Evolutionary conservation across 495 filamentous ascomycete species (phyloP).

Genomic region (Aspergillus heteromorphus): DNA sequence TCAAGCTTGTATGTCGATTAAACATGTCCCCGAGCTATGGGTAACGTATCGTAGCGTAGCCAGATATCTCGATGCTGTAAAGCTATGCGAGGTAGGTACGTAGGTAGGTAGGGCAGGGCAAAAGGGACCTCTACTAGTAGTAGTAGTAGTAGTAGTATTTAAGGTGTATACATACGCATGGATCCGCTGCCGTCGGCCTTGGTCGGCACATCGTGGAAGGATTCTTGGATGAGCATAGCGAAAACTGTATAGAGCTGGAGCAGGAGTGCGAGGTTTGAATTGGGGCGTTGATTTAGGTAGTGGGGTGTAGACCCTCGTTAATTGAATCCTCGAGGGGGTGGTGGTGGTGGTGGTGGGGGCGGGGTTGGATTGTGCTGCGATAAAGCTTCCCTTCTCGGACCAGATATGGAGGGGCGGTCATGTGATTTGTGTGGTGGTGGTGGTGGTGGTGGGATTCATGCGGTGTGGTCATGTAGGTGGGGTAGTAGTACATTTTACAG

Average conservation of each 20-base stretch:
- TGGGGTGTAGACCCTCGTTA: too few species aligned
- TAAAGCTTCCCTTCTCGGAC: constrained; percentile 6
- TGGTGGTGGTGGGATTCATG: not conserved
- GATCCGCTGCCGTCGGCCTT: constrained; percentile 53
- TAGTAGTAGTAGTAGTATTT: not conserved
- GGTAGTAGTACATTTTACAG: not conserved
- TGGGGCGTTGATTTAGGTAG: not conserved
- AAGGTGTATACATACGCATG: constrained; percentile 53
- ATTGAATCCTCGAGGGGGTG: too few species aligned
- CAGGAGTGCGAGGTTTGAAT: not conserved
- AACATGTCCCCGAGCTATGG: too few species aligned
- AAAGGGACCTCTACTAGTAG: not conserved
- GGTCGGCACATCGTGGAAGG: constrained; percentile 60
- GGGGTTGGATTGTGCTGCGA: not conserved
- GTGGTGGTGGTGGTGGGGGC: not conserved
- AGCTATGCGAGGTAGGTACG: too few species aligned
- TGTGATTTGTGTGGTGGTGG: constrained; percentile 2
- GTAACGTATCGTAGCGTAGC: too few species aligned
- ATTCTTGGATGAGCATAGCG: constrained; percentile 66
- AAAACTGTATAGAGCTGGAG: not conserved
- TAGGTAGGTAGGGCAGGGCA: too few species aligned
- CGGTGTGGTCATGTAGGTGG: not conserved
- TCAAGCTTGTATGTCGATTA: too few species aligned
- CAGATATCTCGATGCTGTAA: too few species aligned
- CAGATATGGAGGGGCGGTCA: constrained; percentile 8